Evolutionary conservation across 2,329 filamentous ascomycete species (phyloP).

Genomic region (Ophiostoma fasciatum): DNA sequence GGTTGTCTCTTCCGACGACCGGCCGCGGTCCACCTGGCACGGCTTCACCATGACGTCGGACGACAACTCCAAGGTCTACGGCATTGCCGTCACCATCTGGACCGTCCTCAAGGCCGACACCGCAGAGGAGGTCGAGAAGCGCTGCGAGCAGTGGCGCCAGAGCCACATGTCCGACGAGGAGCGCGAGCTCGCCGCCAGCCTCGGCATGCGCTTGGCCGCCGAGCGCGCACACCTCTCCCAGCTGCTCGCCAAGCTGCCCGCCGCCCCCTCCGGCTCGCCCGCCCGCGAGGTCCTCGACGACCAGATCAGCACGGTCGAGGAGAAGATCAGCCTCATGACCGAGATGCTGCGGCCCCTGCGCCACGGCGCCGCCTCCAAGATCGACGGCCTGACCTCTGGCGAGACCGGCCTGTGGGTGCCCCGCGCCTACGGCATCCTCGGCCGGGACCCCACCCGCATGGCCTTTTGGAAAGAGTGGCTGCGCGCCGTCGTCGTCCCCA

Average conservation of each 20-base stretch:
- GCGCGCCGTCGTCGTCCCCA: constrained; percentile 81
- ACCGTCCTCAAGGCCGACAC: constrained; percentile 69
- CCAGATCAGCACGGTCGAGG: constrained; percentile 87
- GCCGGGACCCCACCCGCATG: constrained; percentile 67
- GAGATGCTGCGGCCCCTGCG: constrained; percentile 85
- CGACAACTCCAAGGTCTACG: constrained; percentile 83
- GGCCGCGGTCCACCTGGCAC: constrained; percentile 94
- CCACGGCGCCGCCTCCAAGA: constrained; percentile 90
- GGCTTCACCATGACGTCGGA: constrained; percentile 96
- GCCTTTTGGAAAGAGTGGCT: constrained; percentile 99
- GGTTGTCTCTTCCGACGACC: constrained; percentile 87
- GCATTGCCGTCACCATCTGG: constrained; percentile 86
- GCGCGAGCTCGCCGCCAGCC: constrained; percentile 76
- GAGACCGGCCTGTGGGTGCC: constrained; percentile 95
- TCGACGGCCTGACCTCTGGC: constrained; percentile 87
- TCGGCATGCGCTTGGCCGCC: constrained; percentile 72
- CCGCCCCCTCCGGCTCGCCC: constrained; percentile 61
- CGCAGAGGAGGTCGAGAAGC: constrained; percentile 68
- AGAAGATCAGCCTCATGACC: constrained; percentile 94
- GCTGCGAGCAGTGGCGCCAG: constrained; percentile 75
- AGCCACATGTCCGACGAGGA: constrained; percentile 82
- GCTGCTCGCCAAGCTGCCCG: constrained; percentile 69
- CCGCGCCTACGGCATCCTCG: constrained; percentile 81
- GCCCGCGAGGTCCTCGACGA: constrained; percentile 80
- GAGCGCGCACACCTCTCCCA: constrained; percentile 86